Percentiles rank a stretch among this genome's conserved stretches.
These are phyloP conservation scores for Polysphondylium violaceum DNA, from an alignment of 78 protist genomes.

Conservation along the genomic window DNA sequence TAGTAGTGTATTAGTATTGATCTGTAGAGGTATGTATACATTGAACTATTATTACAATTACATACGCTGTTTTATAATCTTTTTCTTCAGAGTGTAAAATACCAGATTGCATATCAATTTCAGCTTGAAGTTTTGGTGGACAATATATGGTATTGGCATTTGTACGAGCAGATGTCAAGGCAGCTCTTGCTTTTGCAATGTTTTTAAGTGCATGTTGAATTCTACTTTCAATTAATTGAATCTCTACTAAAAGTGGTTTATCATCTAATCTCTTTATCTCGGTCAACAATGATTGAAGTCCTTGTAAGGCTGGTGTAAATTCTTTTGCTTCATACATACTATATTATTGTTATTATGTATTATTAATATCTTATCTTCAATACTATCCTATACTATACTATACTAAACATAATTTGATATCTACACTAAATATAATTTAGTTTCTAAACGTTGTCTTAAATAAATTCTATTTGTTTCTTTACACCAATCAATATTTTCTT, in stretches of 20 bases:
- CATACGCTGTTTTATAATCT: constrained; percentile 97
- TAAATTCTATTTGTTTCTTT: constrained; percentile 94
- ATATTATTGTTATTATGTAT: not conserved
- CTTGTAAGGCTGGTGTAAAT: constrained; percentile 84
- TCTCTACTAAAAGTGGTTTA: constrained; percentile 96
- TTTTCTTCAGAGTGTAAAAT: constrained; percentile 97
- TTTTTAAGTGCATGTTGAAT: constrained; percentile 91
- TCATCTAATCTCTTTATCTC: constrained; percentile 98
- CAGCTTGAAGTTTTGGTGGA: constrained; percentile 97
- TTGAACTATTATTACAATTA: not conserved
- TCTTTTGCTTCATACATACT: constrained; percentile 82
- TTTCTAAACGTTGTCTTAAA: constrained; percentile 96
- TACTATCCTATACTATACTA: not conserved
- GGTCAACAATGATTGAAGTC: constrained; percentile 81
- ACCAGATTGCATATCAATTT: constrained; percentile 95
- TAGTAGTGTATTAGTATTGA: not conserved
- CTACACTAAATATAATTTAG: constrained; percentile 88
- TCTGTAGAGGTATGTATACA: not conserved
- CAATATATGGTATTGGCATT: constrained; percentile 97
- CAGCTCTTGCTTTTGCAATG: constrained; percentile 89
- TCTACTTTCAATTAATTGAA: constrained; percentile 93
- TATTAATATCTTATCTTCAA: not conserved
- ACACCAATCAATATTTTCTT: constrained; percentile 95
- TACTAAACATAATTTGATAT: not conserved
- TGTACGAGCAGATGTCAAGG: constrained; percentile 95